Evolutionary conservation across 2,329 filamentous ascomycete genomes (phyloP).

Genomic region (Aspergillus sp.): DNA sequence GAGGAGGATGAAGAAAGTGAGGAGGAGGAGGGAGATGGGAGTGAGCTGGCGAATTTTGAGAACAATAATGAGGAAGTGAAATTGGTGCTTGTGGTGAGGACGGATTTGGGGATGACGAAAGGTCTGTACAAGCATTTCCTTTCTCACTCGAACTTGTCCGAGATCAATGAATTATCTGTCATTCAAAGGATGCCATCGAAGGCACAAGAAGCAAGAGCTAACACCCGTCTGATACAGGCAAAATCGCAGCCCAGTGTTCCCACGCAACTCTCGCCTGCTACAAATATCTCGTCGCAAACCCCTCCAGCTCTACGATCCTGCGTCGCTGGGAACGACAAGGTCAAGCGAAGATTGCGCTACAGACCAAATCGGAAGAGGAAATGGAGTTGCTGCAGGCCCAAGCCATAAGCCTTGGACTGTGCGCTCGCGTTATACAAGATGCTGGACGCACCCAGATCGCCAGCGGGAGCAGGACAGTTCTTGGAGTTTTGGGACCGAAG

Average conservation of each 20-base stretch:
- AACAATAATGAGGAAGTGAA: constrained; percentile 81
- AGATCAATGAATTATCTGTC: no score
- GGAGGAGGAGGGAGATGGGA: constrained; percentile 62
- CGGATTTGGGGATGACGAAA: constrained; percentile 96
- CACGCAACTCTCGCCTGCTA: constrained; percentile 98
- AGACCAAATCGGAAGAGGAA: constrained; percentile 81
- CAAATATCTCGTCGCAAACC: constrained; percentile 68
- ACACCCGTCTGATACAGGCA: constrained; percentile 59
- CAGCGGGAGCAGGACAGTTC: constrained; percentile 84
- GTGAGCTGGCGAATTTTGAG: constrained; percentile 49
- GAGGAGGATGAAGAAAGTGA: constrained; percentile 63
- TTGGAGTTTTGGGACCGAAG: constrained; percentile 81
- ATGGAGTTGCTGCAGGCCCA: constrained; percentile 73
- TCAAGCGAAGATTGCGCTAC: constrained; percentile 91
- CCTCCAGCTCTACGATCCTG: constrained; percentile 62
- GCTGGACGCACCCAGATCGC: constrained; percentile 98
- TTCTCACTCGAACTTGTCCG: neutral
- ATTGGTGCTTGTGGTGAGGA: constrained; percentile 85
- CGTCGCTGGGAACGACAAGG: constrained; percentile 81
- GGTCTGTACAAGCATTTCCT: constrained; percentile 52
- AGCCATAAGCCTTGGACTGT: constrained; percentile 79
- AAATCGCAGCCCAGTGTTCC: constrained; percentile 92
- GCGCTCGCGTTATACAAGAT: constrained; percentile 87
- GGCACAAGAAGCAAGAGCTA: neutral
- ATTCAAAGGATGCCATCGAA: neutral